Percentiles rank a stretch among this genome's conserved stretches.
Evolutionary conservation across 108 stramenopile species (phyloP).

Genomic region (Skeletonema potamos): DNA sequence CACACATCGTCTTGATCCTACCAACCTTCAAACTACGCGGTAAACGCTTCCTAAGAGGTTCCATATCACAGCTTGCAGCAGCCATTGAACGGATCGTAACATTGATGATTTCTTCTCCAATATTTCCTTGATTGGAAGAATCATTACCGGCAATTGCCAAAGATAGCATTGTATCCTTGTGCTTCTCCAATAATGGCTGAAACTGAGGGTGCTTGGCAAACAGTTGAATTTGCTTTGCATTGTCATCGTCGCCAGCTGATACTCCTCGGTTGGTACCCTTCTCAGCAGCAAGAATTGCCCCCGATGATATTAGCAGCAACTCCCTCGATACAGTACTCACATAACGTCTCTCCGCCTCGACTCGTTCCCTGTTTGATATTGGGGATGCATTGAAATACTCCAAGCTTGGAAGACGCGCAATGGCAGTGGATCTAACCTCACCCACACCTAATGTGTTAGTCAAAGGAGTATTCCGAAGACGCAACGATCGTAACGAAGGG

Average conservation of each 20-base stretch:
- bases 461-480: constrained; percentile 74
- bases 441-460: constrained; percentile 67
- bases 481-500: constrained; percentile 48
- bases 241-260: background rate
- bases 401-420: constrained; percentile 73
- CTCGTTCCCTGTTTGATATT: constrained; percentile 65
- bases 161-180: constrained; percentile 57
- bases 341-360: constrained; percentile 83
- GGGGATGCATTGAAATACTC: constrained; percentile 72
- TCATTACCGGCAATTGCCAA: constrained; percentile 6
- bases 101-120: constrained; percentile 64
- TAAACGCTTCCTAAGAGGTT: constrained; percentile 71
- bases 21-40: constrained; percentile 74
- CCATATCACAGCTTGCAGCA: constrained; percentile 67
- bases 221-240: constrained; percentile 22
- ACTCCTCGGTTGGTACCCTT: background rate
- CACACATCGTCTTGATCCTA: constrained; percentile 78
- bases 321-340: constrained; percentile 65
- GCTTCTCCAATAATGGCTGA: constrained; percentile 44
- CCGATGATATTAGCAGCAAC: constrained; percentile 44
- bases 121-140: constrained; percentile 18
- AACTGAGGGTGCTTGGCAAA: constrained; percentile 66
- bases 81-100: constrained; percentile 75
- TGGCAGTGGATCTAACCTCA: constrained; percentile 68
- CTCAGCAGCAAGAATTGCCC: constrained; percentile 6